phyloP scores from a whole-genome alignment of 768 basidiomycete species.

The Podaxis rugospora region DNA sequence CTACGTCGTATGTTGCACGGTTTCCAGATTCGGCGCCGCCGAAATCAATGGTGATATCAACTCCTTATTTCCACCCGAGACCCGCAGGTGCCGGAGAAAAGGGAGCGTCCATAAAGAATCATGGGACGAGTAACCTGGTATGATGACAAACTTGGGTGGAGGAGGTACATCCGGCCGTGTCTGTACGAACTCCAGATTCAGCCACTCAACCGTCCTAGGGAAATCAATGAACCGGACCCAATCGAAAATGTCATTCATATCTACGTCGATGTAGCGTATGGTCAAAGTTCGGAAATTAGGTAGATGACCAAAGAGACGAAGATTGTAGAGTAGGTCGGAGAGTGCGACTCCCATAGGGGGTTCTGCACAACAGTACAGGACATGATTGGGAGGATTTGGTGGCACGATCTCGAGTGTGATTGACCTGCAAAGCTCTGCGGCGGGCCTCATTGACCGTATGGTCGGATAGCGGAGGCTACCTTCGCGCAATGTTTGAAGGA shows the following conservation, averaged over 20 bases:
- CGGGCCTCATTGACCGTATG: background rate
- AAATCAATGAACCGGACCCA: conserved; percentile 17
- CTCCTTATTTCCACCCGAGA: conserved; percentile 9
- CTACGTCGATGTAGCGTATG: conserved; percentile 18
- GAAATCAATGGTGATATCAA: conserved; percentile 2
- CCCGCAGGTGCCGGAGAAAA: conserved; percentile 2
- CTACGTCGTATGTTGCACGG: background rate
- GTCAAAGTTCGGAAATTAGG: conserved; percentile 20
- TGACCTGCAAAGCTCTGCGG: conserved; percentile 2
- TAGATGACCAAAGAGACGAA: conserved; percentile 14
- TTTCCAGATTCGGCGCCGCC: background rate
- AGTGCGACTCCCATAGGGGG: conserved; percentile 16
- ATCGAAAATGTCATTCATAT: conserved; percentile 18
- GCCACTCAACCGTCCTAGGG: conserved; percentile 14
- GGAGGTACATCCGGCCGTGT: background rate
- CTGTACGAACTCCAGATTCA: conserved; percentile 16
- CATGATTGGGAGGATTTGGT: background rate
- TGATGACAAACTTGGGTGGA: conserved; percentile 3
- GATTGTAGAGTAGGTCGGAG: conserved; percentile 17
- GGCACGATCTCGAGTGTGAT: conserved; percentile 11
- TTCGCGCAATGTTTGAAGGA: conserved; percentile 9
- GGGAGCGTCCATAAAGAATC: conserved; percentile 6
- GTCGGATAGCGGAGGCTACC: conserved; percentile 9
- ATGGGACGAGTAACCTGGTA: background rate
- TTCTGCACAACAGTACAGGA: background rate